Conservation (phyloP, 2,329 filamentous ascomycete species). For the Epichloe hybrida region DNA sequence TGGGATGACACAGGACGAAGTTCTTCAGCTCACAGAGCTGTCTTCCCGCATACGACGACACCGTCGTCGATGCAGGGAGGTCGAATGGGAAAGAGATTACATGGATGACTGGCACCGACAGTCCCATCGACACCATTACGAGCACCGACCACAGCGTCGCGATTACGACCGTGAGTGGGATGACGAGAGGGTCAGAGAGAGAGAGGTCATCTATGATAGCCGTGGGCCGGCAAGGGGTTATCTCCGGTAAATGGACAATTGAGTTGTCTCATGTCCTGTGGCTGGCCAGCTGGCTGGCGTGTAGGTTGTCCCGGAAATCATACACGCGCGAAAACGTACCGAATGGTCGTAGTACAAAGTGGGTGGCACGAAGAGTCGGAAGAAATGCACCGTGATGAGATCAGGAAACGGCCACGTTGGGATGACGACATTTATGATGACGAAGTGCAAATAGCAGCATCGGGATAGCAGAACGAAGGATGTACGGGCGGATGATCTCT, state of each 20-base stretch:
- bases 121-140: conserved; percentile 22
- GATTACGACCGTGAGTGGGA: conserved; percentile 28
- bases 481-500: background rate
- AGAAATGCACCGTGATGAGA: background rate
- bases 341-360: too few species aligned
- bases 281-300: background rate
- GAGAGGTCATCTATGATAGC: conserved; percentile 52
- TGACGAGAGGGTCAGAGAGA: conserved; percentile 53
- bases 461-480: background rate
- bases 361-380: background rate
- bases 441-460: background rate
- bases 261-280: background rate
- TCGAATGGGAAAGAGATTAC: conserved; percentile 45
- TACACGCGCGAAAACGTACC: background rate
- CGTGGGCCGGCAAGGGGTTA: conserved; percentile 16
- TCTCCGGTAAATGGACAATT: conserved; percentile 9
- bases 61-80: conserved; percentile 38
- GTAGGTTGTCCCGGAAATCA: background rate
- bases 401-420: background rate
- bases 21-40: conserved; percentile 68
- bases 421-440: background rate
- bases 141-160: conserved; percentile 12
- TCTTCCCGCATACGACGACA: conserved; percentile 67
- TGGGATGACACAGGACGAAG: conserved; percentile 56
- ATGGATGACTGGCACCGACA: conserved; percentile 36